phyloP scores from a whole-genome alignment of 495 filamentous ascomycete genomes.

The Tuber magnatum region DNA sequence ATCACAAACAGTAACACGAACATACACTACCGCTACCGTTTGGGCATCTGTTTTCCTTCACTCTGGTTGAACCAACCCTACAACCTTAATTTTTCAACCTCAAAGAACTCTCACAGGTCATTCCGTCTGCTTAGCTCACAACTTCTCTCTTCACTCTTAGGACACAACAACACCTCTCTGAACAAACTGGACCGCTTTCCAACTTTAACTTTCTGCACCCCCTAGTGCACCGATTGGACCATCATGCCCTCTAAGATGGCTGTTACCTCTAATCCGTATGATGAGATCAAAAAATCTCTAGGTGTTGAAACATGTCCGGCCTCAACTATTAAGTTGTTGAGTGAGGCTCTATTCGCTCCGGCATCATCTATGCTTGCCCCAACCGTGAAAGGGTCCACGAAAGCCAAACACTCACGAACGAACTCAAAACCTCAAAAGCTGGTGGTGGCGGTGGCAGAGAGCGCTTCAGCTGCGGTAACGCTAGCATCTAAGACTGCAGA shows the following conservation, averaged over 20 bases:
- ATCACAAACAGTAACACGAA: neutral
- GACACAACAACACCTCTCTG: neutral
- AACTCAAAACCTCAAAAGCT: slow-evolving; percentile 17
- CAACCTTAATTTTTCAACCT: neutral
- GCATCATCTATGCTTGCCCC: slow-evolving; percentile 6
- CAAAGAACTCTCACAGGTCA: neutral
- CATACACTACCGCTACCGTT: neutral
- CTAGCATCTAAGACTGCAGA: slow-evolving; percentile 27
- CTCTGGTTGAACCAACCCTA: neutral
- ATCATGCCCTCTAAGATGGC: neutral
- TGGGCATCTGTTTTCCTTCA: neutral
- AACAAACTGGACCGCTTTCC: neutral
- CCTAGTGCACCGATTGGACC: neutral
- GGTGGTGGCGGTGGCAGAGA: slow-evolving; percentile 4
- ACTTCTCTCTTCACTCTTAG: neutral
- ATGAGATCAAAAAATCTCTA: slow-evolving; percentile 32
- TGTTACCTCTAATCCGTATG: slow-evolving; percentile 15
- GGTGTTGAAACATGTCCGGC: slow-evolving; percentile 29
- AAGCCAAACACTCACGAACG: slow-evolving; percentile 22
- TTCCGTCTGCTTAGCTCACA: neutral
- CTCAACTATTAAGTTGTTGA: slow-evolving; percentile 33
- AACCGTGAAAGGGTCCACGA: slow-evolving; percentile 22
- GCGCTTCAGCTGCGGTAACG: slow-evolving; percentile 10
- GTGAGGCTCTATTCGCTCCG: slow-evolving; percentile 23
- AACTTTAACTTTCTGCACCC: neutral